These are phyloP conservation scores for Trichosporon sp. DNA, from an alignment of 1,284 basidiomycete genomes.

Conservation along the genomic window DNA sequence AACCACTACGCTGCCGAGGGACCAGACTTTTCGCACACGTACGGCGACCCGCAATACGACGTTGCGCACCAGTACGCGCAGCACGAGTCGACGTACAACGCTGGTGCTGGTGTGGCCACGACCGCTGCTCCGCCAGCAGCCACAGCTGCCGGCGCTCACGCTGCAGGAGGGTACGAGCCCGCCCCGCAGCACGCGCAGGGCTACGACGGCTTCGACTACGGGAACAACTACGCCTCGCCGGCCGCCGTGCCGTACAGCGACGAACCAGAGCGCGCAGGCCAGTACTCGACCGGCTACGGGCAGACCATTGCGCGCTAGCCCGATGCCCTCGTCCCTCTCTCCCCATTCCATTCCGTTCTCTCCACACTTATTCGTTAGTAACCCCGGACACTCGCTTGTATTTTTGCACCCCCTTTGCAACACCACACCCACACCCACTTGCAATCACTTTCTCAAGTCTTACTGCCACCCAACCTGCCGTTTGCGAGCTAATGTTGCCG, in stretches of 20 bases:
- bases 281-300: not conserved
- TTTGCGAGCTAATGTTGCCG: too few species aligned
- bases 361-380: not conserved
- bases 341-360: not conserved
- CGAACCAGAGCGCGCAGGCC: not conserved
- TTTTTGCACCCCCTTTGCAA: too few species aligned
- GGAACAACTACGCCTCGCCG: not conserved
- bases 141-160: too few species aligned
- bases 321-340: not conserved
- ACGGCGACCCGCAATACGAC: conserved; percentile 41
- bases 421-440: too few species aligned
- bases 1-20: conserved; percentile 7
- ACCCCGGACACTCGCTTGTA: too few species aligned
- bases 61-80: conserved; percentile 30
- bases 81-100: not conserved
- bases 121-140: not conserved
- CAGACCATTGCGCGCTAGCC: not conserved
- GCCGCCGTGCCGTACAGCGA: not conserved
- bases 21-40: conserved; percentile 16
- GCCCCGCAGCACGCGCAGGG: too few species aligned
- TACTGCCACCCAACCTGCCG: too few species aligned
- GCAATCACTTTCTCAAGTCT: too few species aligned
- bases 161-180: too few species aligned
- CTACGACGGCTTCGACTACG: conserved; percentile 24
- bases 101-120: not conserved